phyloP scores from a whole-genome alignment of 73 alveolate species.

The Tetrahymena malaccensis region DNA sequence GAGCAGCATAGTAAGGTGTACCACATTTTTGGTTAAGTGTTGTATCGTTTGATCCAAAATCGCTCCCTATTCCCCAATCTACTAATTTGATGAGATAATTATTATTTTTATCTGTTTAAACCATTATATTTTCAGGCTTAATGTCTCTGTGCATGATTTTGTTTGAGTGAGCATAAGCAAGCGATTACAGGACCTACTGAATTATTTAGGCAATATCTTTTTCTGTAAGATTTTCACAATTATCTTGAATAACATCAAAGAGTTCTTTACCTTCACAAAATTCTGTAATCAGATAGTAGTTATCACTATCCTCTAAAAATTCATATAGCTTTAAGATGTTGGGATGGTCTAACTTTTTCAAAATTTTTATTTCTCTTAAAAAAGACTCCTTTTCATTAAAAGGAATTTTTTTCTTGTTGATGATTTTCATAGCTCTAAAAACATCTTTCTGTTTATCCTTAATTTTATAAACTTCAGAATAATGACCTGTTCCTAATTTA shows the following conservation, averaged over 20 bases:
- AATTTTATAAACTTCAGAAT: not conserved
- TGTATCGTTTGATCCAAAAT: not conserved
- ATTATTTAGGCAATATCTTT: not conserved
- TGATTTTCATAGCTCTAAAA: not conserved
- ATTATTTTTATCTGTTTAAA: not conserved
- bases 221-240: not conserved
- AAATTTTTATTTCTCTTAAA: not conserved
- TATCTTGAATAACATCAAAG: not conserved
- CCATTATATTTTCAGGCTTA: conserved; percentile 3
- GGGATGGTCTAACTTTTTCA: not conserved
- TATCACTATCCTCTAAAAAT: not conserved
- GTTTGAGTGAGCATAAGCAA: not conserved
- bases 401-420: not conserved
- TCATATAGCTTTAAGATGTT: not conserved
- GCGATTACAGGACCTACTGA: not conserved
- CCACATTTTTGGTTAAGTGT: not conserved
- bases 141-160: conserved; percentile 2
- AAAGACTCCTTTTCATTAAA: not conserved
- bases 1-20: not conserved
- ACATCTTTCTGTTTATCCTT: not conserved
- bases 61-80: not conserved
- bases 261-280: not conserved
- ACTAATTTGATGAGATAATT: not conserved
- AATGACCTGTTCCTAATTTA: not conserved
- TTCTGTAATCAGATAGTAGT: not conserved